Evolutionary conservation across 2,329 filamentous ascomycete species (phyloP).

Genomic region (Fusarium nygamai): DNA sequence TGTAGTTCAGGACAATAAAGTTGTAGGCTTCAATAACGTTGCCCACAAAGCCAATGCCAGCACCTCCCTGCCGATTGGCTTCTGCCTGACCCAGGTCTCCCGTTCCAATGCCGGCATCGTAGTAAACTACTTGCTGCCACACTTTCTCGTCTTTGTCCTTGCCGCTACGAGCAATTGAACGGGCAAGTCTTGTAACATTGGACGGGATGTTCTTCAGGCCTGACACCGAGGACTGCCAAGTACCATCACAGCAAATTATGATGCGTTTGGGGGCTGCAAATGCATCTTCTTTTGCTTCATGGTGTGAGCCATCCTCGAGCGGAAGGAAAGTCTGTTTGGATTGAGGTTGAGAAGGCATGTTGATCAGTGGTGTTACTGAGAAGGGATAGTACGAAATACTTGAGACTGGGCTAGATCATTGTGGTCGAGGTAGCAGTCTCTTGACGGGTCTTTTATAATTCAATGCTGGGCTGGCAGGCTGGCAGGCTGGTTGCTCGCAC

Average conservation of each 20-base stretch:
- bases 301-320: conserved; percentile 26
- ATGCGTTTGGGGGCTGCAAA: conserved; percentile 38
- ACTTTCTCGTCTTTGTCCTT: conserved; percentile 42
- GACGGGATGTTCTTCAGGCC: conserved; percentile 43
- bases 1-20: conserved; percentile 50
- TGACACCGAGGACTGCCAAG: conserved; percentile 46
- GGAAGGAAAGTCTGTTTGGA: conserved; percentile 21
- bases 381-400: background rate
- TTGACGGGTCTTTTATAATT: conserved; percentile 20
- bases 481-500: background rate
- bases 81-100: conserved; percentile 26
- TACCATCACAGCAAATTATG: conserved; percentile 51
- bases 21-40: conserved; percentile 51
- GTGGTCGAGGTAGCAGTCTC: background rate
- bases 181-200: conserved; percentile 49
- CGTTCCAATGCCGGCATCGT: conserved; percentile 50
- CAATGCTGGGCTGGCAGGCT: background rate
- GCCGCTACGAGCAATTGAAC: conserved; percentile 40
- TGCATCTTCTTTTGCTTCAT: conserved; percentile 17
- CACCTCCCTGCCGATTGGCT: conserved; percentile 31
- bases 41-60: conserved; percentile 44
- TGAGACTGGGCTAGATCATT: background rate
- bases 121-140: conserved; percentile 51
- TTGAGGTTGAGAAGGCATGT: conserved; percentile 24
- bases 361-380: background rate